A percentile compares a stretch with the other conserved stretches of the same genome.
phyloP scores from a whole-genome alignment of 257 asterid genomes.

The Solanum pimpinellifolium region DNA sequence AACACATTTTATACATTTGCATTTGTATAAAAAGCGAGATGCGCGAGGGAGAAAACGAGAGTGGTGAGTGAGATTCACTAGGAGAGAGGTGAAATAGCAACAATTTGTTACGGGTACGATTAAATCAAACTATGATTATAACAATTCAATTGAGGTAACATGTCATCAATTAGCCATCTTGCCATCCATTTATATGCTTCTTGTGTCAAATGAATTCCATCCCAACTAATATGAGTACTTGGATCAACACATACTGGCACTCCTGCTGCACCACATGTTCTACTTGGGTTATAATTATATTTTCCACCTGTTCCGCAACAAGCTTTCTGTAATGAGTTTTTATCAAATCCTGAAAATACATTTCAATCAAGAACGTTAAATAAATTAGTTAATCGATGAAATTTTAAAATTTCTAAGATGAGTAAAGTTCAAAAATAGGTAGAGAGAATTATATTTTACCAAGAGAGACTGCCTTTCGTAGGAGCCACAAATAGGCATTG shows the following conservation, averaged over 20 bases:
- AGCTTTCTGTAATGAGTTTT: neutral
- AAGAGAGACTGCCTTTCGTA: neutral
- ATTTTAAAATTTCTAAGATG: neutral
- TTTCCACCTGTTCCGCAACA: conserved; percentile 21
- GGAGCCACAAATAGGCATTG: neutral
- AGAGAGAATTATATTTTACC: neutral
- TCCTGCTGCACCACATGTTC: neutral
- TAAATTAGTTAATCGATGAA: neutral
- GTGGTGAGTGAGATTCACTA: too few species aligned
- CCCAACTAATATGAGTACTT: conserved; percentile 8
- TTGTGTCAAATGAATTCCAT: conserved; percentile 17
- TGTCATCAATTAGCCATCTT: neutral
- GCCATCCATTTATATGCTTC: conserved; percentile 7
- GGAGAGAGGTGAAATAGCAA: too few species aligned
- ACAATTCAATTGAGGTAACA: neutral
- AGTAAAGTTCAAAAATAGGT: neutral
- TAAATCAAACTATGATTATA: too few species aligned
- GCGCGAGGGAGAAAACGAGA: too few species aligned
- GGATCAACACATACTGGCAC: conserved; percentile 4
- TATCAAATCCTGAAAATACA: conserved; percentile 2
- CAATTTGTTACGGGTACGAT: too few species aligned
- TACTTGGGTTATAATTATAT: neutral
- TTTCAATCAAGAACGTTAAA: neutral
- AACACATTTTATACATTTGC: too few species aligned
- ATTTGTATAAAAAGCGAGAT: too few species aligned